Evolutionary conservation across 192 early-diverging fungal species (phyloP), one percentile per base, ranked within the genome.

Genomic region (Oehlia diaphana): DNA sequence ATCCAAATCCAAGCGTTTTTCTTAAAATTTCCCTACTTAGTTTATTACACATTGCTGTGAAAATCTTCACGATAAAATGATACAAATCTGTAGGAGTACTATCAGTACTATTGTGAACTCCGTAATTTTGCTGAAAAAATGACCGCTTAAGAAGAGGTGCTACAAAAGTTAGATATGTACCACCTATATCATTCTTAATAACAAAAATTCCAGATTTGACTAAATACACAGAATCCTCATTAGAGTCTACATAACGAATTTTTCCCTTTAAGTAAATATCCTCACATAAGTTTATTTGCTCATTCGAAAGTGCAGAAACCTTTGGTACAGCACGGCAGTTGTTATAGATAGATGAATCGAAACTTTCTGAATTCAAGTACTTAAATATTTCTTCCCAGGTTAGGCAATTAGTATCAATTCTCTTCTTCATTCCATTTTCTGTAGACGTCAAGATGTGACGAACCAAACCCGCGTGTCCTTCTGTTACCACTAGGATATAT

Each of bases 251-350:
- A 26, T 26, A 72, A 72, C 7, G 8, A 50, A 13, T 0, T n/a
- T 50, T 28, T 28, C 37, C 70, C 2, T 72, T 72, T 72, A 72
- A 72, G 42, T 50, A 72, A 72, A 50, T 28, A 49, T 28, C 42
- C 28, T 72, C 70, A 50, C 70, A 72, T 49, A 72, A 26, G 28
- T 23, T 28, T 39, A 28, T 9, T 33, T 72, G 21, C 4, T 2
- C 8, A 4, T 0, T 23, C 28, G 26, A 49, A 72, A 72, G 21
- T 23, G 0, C 4, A 2, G 23, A 2, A 39, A 50, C 13, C 4
- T 14, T 19, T 26, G 13, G 66, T 16, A 33, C 2, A 72, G 47
- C 42, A 50, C 47, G 71, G 26, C 71, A 72, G 16, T 50, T 14
- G 4, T 0, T 2, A 47, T 72, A 12, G 2, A 72, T 50, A 72